Evolutionary conservation across 768 basidiomycete species (phyloP).

Genomic region (Rhizopogon rudus): DNA sequence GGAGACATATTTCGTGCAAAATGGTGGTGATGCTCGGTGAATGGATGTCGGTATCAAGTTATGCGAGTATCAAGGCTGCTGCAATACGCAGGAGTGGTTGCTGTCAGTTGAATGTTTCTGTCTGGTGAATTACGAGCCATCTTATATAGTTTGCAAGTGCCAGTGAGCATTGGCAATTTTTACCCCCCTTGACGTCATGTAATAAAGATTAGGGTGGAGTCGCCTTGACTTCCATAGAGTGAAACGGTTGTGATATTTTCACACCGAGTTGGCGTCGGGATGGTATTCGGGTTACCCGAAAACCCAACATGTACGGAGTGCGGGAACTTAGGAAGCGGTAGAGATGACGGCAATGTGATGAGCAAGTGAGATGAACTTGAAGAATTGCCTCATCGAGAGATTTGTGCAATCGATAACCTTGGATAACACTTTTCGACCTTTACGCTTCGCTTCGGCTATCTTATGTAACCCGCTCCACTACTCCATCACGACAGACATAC

Average conservation of each 20-base stretch:
- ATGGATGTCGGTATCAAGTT: neutral
- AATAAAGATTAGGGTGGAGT: neutral
- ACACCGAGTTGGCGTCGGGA: too few relatives aligned
- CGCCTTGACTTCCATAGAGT: slow-evolving; percentile 1
- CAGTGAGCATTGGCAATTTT: neutral
- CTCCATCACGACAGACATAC: neutral
- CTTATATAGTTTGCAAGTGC: slow-evolving; percentile 15
- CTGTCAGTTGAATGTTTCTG: neutral
- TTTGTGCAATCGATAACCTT: neutral
- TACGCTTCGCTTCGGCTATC: too few relatives aligned
- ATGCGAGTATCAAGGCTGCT: neutral
- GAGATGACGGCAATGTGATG: neutral
- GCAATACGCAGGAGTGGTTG: neutral
- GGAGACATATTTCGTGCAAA: slow-evolving; percentile 15
- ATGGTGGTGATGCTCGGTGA: neutral
- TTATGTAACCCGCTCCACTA: neutral
- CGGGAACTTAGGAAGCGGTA: neutral
- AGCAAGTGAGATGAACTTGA: slow-evolving; percentile 2
- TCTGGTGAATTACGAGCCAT: neutral
- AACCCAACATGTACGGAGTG: neutral
- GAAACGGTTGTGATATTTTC: neutral
- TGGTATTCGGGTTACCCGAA: neutral
- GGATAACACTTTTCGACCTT: neutral
- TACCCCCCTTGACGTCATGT: slow-evolving; percentile 18
- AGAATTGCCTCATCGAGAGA: slow-evolving; percentile 7